Base-by-base conservation (phyloP, 2,329 filamentous ascomycete genomes). In the Fusarium algeriense region DNA sequence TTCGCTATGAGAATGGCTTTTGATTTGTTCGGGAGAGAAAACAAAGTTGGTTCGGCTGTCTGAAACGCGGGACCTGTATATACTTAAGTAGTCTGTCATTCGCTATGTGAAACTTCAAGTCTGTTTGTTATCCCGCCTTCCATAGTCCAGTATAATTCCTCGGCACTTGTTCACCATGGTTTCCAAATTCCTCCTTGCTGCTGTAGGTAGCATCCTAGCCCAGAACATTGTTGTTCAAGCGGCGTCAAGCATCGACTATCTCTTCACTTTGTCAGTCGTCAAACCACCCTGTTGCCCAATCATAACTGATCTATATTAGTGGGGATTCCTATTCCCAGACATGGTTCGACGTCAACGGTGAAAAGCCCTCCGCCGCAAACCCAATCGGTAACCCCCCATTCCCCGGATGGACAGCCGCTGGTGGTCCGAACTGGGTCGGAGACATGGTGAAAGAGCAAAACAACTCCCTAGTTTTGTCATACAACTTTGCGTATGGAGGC, bases 331-430 rank as follows among this genome's bases (percentile, higher is more conserved):
- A 80, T 49, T 77, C 77, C 5, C 75, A 80, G 28, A 80, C 78
- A 1, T 86, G 86, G 12, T 92, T 92, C 78, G 80, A 89, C 64
- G 80, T 85, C 44, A 83, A 80, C 14, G 81, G 83, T 26, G 78
- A 82, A 1, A 84, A 88, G 40, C 89, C 90, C 3, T 85, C 82
- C 11, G 69, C 81, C 4, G 77, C 81, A 2, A 90, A 90, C 69
- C 89, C 89, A 0, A 81, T 92, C 46, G 90, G 90, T 1, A 92
- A 92, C 73, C 90, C 90, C 0, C 68, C 81, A 1, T 88, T 87
- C 67, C 86, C 85, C 0, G 84, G 86, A 26, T 85, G 78, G 69
- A 87, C 86, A 26, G 82, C 84, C 1, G 80, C 83, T 9, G 85
- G 85, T 26, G 86, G 86, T 14, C 76, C 81, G 26, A 87, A 88